Evolutionary conservation across 495 filamentous ascomycete genomes (phyloP), one percentile per base, ranked within the genome.

Genomic region (Melanomma pulvis-pyrius): DNA sequence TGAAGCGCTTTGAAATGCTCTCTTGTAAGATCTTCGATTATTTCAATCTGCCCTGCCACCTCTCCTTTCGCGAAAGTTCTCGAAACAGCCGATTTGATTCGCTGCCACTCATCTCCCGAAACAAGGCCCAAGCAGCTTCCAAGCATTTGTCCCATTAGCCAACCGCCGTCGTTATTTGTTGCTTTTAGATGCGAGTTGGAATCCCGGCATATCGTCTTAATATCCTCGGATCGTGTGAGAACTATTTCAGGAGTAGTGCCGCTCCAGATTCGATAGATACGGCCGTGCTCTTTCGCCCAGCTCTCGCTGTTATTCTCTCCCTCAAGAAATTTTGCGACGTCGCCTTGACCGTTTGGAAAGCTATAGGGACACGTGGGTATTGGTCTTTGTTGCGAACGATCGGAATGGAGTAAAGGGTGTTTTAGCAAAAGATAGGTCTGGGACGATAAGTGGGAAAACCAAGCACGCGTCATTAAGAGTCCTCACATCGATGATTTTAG

Each of bases 81-180:
- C 5, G 9, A 21, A 17, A 22, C 50, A 1, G 11, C 6, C 0
- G 61, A 34, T 17, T 22, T 34, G 15, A 65, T n/a, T 2, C 26
- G 11, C 24, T 36, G 24, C 73, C 75, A 80, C n/a, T 70, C 26
- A 3, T 52, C 24, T 2, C 67, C 59, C 39, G 66, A 78, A 46
- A 80, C 63, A 8, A 82, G 52, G 0, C 78, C 79, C 1, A 81
- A 32, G 59, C 78, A 80, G 44, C 71, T 22, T 12, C 80, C 80
- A 1, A 82, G 71, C 3, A 81, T 60, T 59, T 77, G 59, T 21
- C 71, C 63, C 64, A 53, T 39, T 8, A 46, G 30, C 34, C 41
- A 65, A 5, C 61, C 61, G 28, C 52, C 52, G 32, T 65, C 29
- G 44, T 59, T 65, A 36, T 65, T 65, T 4, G 30, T 26, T 0